These are phyloP conservation scores for Emiliania huxleyi DNA, from an alignment of 78 protist species.

Conservation along the genomic window DNA sequence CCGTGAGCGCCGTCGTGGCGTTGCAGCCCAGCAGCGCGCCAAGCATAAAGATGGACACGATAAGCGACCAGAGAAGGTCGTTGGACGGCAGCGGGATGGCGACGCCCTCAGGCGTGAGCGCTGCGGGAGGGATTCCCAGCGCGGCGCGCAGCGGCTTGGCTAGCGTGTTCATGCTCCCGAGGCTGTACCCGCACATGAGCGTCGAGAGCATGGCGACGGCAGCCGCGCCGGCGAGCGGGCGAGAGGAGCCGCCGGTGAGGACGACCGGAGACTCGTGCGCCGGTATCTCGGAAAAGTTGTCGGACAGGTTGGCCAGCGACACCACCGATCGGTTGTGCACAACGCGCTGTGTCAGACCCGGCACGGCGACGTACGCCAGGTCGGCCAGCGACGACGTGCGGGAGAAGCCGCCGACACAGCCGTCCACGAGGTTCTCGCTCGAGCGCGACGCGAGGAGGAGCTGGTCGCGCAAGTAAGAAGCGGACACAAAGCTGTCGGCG, in stretches of 20 bases:
- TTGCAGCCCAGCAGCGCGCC: constrained; percentile 19
- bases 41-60: not conserved
- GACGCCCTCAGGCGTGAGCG: not conserved
- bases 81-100: not conserved
- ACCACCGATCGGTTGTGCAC: not conserved
- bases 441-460: too few relatives aligned
- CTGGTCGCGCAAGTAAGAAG: too few relatives aligned
- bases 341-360: constrained; percentile 22
- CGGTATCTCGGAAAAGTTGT: not conserved
- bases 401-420: not conserved
- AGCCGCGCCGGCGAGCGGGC: not conserved
- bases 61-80: not conserved
- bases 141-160: not conserved
- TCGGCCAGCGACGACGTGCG: not conserved
- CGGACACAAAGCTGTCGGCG: too few relatives aligned
- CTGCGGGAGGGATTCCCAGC: not conserved
- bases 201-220: not conserved
- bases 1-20: not conserved
- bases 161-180: constrained; percentile 5
- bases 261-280: not conserved
- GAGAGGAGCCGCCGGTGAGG: not conserved
- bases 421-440: too few relatives aligned
- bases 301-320: not conserved
- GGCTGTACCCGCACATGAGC: not conserved
- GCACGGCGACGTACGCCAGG: not conserved